Evolutionary conservation across 345 rosid genomes (phyloP), one percentile per base, ranked within the genome.

Genomic region (Brassica incana): DNA sequence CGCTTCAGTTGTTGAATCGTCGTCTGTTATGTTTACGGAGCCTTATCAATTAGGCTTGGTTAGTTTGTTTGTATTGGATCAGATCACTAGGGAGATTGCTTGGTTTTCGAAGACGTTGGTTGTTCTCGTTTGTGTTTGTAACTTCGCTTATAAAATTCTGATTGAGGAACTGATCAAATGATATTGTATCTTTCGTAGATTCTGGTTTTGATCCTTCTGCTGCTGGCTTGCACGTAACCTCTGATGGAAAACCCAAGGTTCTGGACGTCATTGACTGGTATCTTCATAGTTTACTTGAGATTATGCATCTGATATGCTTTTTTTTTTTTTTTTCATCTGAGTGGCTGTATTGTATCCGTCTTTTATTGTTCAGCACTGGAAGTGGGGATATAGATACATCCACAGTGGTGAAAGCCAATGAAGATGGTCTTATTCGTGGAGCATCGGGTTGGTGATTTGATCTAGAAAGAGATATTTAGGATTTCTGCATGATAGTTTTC

Each of bases 171-270:
- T 71, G 54, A 71, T 0, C 33, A 11, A 15, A 20, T 80, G 38
- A 62, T 20, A 18, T 38, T 73, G 9, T 52, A n/a, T 52, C 8
- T 48, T 54, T 82, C 77, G 8, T 79, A 95, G 99, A 95, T 88
- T 82, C 98, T 71, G 99, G 98, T 63, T 93, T 93, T 74, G 99
- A 93, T 67, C 98, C 99, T 30, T 93, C 95, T 77, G 99, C 97
- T 73, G 85, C 90, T 83, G 97, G 98, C 67, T 86, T 93, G 76
- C 95, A 91, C 71, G 85, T 88, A 54, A 95, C 99, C 5, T 85
- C 99, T 43, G 99, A 93, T 72, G 99, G 98, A 83, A 93, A 95
- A 81, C 97, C 98, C 0, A 95, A 95, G 80, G 86, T 95, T 73
- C 71, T 95, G 14, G 99, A 95, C 83, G 94, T 93, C 65, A 73